Evolutionary conservation across 2,329 filamentous ascomycete species (phyloP), one percentile per base, ranked within the genome.

Genomic region (Mycosphaerella sp.): DNA sequence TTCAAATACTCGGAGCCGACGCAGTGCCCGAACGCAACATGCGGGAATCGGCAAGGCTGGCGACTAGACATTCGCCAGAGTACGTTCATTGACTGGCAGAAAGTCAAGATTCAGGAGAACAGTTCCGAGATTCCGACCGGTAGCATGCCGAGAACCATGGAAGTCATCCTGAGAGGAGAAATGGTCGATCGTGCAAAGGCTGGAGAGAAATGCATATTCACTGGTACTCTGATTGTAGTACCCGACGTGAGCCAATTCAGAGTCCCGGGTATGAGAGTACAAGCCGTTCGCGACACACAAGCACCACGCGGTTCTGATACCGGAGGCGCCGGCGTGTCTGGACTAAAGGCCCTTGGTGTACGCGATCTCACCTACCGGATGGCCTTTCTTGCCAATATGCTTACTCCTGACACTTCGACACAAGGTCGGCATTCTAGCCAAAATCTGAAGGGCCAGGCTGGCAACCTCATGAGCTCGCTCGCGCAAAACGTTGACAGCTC

Each of bases 51-150:
- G 26, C 76, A 85, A 55, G 89, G 87, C n/a, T 98, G 93, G 93
- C 84, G 90, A 61, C 75, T 98, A n/a, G 92, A 98, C 65, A 96
- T 98, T 66, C 81, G 89, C 42, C 92, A 95, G 71, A 96, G 91
- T 71, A 97, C 91, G 0, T 98, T 98, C 69, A 87, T 98, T 58
- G 93, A 98, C 74, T 98, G 93, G 93, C 93, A 98, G 70, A 97
- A 97, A 71, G 90, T 97, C 23, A 87, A 95, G 59, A 89, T 97
- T 58, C 93, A 98, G 73, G 93, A 98, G 72, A 98, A 97, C 75
- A 95, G 90, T 62, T 92, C 92, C 3, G 93, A 98, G 70, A 98
- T 98, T 38, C 93, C 93, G 0, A 98, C 93, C 0, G 93, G 93
- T 51, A 96, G 91, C 74, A 98, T 98, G 93, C 93, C 93, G 23